These are phyloP conservation scores for Gomphus bonarii DNA, from an alignment of 1,284 basidiomycete species.

Conservation along the genomic window DNA sequence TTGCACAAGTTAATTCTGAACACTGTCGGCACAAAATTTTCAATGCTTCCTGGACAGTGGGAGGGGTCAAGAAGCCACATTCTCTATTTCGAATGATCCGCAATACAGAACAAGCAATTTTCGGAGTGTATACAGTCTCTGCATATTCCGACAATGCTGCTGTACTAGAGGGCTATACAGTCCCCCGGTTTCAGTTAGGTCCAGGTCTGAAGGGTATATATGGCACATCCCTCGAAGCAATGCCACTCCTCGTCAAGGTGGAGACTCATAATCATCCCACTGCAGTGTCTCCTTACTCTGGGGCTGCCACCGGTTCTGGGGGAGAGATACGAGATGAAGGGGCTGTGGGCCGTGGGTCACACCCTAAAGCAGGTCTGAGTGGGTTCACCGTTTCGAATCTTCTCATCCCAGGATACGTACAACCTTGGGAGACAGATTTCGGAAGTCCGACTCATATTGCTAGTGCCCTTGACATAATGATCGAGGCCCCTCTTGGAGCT, in stretches of 20 bases:
- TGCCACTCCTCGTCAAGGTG: conserved; percentile 93
- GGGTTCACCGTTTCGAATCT: conserved; percentile 97
- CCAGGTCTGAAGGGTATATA: conserved; percentile 40
- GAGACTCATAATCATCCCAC: conserved; percentile 99
- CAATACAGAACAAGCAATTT: conserved; percentile 78
- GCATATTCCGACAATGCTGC: conserved; percentile 99
- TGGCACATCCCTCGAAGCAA: conserved; percentile 51
- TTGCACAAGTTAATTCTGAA: conserved; percentile 99
- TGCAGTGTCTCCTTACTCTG: conserved; percentile 95
- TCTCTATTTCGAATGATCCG: conserved; percentile 98
- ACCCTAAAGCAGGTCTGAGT: conserved; percentile 90
- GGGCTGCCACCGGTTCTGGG: conserved; percentile 95
- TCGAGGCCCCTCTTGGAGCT: conserved; percentile 90
- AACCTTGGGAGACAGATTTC: conserved; percentile 90
- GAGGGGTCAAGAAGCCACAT: conserved; percentile 55
- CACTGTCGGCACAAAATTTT: conserved; percentile 99
- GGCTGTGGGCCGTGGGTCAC: conserved; percentile 88
- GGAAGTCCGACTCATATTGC: conserved; percentile 90
- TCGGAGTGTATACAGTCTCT: conserved; percentile 75
- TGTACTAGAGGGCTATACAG: conserved; percentile 75
- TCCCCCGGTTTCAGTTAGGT: conserved; percentile 56
- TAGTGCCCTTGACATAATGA: conserved; percentile 93
- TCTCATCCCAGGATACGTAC: conserved; percentile 76
- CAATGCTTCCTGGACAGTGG: conserved; percentile 94
- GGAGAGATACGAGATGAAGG: conserved; percentile 99